Base-by-base conservation (phyloP, 306 rosid species). In the Begonia peltatifolia region DNA sequence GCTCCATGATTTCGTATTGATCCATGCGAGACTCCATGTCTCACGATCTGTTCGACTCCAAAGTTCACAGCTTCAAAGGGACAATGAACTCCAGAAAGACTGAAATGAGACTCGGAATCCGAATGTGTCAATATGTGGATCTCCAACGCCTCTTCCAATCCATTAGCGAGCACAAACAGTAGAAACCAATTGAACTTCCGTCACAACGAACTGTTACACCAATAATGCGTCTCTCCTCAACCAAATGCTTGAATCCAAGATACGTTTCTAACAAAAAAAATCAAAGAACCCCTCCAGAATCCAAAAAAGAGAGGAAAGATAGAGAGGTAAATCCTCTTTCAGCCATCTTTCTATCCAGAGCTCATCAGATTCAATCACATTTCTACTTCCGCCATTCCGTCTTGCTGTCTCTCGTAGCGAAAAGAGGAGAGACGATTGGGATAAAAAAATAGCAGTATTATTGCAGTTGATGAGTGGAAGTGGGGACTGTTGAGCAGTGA, bases 1-100 rank as follows among this genome's bases (percentile, higher is more conserved):
- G 96, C 80, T 86, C 96, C 99, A 92, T 86, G 78, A 92, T 80
- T 83, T 92, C 99, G 56, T 92, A 92, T 65, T 86, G 96, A 83
- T 92, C 99, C 99, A 92, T 92, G 67, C 92, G 71, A 62, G 95
- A 89, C 75, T 79, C 94, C 94, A 90, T 80, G n/a, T 54, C 60
- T 53, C 54, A 38, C 53, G 66, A 62, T 63, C 71, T 53, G 55
- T 47, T 17, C 62, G 41, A 67, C 61, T 53, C 55, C 54, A 48
- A 36, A 47, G 42, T 13, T 23, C 62, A 55, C 17, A 38, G 57
- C 47, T 42, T 36, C 62, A 51, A 44, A 55, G 18, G 14, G 49
- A 36, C 23, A 52, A 2, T 12, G n/a, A 54, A 42, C 63, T 49
- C 11, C 14, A 18, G 30, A 55, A 14, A 13, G 47, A 46, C 49